Base-by-base conservation (phyloP, 768 basidiomycete species). In the Arthromyces matolae region DNA sequence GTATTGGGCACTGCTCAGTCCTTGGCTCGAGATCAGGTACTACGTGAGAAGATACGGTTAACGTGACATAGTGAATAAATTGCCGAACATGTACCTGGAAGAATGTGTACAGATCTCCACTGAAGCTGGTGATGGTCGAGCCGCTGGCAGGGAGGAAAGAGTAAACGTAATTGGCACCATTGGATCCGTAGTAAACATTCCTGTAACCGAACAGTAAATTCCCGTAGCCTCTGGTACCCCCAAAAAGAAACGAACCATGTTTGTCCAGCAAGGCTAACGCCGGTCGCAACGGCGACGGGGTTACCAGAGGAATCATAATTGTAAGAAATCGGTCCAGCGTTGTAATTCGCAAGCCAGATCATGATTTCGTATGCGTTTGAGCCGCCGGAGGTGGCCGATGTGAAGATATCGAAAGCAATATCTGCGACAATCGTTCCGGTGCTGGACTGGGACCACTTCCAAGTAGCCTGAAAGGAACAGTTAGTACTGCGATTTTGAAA, bases 381-480 rank as follows among this genome's bases (percentile, higher is more conserved):
- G 25, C 81, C 81, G 2, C 75, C 75, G 24, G 77, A 34, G 4
- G 66, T 64, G 53, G 55, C 56, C 2, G 83, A 76, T 0, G 82
- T 84, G 70, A 85, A 86, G 1, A 84, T 49, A 51, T 86, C 84
- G 49, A 73, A 85, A 6, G 82, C 79, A 19, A 82, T 71, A 48
- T 84, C 71, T 0, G 77, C 73, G 22, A 79, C 74, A 47, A 79
- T 62, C 1, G 59, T 60, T 3, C 68, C 73, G 3, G 68, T 63
- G 8, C 61, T 62, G 10, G 54, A 54, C 50, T 80, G 77, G 5
- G 70, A 70, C 83, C 83, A 84, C 2, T 61, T 42, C 83, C 83
- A 86, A 0, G 58, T 64, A 27, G 77, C 56, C 83, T 81, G 25
- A 29, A 19, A 38, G 7, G n/a, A 45, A 28, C 16, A 3, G 8